Evolutionary conservation across 129 eudicot species (phyloP).

Genomic region (Chrysanthemum lavandulifolium): DNA sequence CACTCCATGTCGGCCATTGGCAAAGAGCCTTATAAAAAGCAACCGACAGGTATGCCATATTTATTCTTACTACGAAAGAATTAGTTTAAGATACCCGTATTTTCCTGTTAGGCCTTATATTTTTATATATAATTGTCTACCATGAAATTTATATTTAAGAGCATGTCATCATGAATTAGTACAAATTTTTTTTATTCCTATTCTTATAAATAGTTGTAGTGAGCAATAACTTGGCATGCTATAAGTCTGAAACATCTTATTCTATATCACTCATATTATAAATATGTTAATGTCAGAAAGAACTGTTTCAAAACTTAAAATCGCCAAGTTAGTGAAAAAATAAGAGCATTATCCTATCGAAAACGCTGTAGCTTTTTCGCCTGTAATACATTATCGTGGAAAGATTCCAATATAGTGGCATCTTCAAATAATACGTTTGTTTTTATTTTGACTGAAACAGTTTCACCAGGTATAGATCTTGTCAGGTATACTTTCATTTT

Average conservation of each 20-base stretch:
- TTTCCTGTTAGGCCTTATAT: background rate
- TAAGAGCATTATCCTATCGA: background rate
- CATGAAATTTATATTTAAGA: background rate
- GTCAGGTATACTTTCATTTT: too few species aligned
- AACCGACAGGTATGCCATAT: conserved; percentile 72
- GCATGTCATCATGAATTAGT: too few species aligned
- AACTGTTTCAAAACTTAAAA: background rate
- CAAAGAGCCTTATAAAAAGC: conserved; percentile 78
- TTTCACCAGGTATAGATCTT: too few species aligned
- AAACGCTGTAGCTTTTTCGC: background rate
- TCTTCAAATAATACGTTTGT: background rate
- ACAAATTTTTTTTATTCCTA: too few species aligned
- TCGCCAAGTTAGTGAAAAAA: background rate
- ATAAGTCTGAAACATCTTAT: too few species aligned
- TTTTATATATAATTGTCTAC: background rate
- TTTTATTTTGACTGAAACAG: too few species aligned
- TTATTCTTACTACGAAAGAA: conserved; percentile 9
- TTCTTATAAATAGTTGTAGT: too few species aligned
- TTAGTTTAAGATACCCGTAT: background rate
- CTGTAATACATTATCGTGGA: background rate
- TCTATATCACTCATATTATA: too few species aligned
- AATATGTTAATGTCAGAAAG: too few species aligned
- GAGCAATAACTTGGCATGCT: too few species aligned
- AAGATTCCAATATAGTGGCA: background rate
- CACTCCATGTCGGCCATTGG: conserved; percentile 85